Evolutionary conservation across 805 yeast genomes (phyloP).

Genomic region (Phaffomyces opuntiae): DNA sequence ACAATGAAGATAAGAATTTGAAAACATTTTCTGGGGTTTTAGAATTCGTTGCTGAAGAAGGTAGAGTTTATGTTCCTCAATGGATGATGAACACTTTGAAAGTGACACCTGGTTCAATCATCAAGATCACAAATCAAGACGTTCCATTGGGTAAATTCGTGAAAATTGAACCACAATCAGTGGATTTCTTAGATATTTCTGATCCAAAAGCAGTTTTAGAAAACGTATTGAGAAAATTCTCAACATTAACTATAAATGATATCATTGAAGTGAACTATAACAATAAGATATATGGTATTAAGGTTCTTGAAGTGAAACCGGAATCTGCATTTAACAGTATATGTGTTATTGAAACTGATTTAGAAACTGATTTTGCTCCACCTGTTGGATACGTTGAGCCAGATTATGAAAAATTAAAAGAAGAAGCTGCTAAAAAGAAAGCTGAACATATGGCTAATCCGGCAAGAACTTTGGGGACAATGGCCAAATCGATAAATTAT

Average conservation of each 20-base stretch:
- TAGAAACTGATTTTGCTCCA: slow-evolving; percentile 96
- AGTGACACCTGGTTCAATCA: slow-evolving; percentile 71
- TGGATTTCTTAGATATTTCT: slow-evolving; percentile 83
- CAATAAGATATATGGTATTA: slow-evolving; percentile 67
- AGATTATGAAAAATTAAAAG: slow-evolving; percentile 38
- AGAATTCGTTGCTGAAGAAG: slow-evolving; percentile 96
- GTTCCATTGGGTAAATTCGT: slow-evolving; percentile 84
- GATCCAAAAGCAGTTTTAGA: slow-evolving; percentile 97
- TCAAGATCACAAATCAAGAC: slow-evolving; percentile 70
- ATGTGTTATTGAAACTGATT: slow-evolving; percentile 94
- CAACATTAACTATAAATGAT: slow-evolving; percentile 81
- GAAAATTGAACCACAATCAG: slow-evolving; percentile 91
- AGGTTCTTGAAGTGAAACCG: slow-evolving; percentile 84
- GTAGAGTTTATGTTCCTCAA: slow-evolving; percentile 87
- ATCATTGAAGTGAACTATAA: slow-evolving; percentile 81
- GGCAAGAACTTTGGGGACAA: slow-evolving; percentile 28
- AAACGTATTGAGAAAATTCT: slow-evolving; percentile 82
- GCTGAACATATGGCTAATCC: neutral
- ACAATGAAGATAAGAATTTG: slow-evolving; percentile 53
- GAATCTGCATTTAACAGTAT: slow-evolving; percentile 57
- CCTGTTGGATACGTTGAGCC: slow-evolving; percentile 98
- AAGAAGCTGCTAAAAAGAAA: slow-evolving; percentile 7
- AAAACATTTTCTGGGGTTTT: slow-evolving; percentile 88
- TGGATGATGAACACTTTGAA: slow-evolving; percentile 89
- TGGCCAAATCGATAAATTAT: slow-evolving; percentile 71